These are phyloP conservation scores for Amanita thiersii DNA, from an alignment of 768 basidiomycete genomes.

Conservation along the genomic window DNA sequence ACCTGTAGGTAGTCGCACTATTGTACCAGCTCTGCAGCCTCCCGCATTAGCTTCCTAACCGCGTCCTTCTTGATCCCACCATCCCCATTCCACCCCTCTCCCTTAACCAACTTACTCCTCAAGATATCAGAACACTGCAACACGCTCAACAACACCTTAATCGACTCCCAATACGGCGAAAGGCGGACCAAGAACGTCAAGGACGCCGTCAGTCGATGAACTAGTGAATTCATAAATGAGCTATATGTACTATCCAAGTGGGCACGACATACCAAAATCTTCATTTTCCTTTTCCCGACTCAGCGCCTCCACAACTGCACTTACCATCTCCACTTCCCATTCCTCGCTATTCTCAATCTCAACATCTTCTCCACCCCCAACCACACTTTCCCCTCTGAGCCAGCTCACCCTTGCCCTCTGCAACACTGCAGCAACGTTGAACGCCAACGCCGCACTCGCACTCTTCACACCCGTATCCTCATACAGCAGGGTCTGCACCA, in stretches of 20 bases:
- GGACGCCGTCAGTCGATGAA: constrained; percentile 76
- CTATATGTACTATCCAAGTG: background rate
- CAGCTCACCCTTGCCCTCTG: constrained; percentile 54
- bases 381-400: constrained; percentile 20
- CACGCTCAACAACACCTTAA: constrained; percentile 58
- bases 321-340: constrained; percentile 80
- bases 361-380: constrained; percentile 19
- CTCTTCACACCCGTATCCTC: constrained; percentile 60
- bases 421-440: constrained; percentile 61
- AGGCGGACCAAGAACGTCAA: constrained; percentile 70
- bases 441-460: constrained; percentile 76
- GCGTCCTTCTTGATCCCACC: constrained; percentile 57
- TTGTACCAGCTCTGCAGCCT: constrained; percentile 37
- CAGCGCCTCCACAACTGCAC: constrained; percentile 77
- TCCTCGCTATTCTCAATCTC: constrained; percentile 56
- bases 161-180: constrained; percentile 56
- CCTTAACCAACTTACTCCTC: constrained; percentile 46
- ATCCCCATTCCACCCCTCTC: constrained; percentile 36
- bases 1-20: too few species aligned
- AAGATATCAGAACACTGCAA: constrained; percentile 53
- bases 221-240: constrained; percentile 24
- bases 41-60: constrained; percentile 52
- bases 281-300: constrained; percentile 62
- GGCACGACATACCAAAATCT: constrained; percentile 61
- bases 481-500: constrained; percentile 65